Evolutionary conservation across 257 asterid genomes (phyloP), one percentile per base, ranked within the genome.

Genomic region (Fraxinus cuspidata): DNA sequence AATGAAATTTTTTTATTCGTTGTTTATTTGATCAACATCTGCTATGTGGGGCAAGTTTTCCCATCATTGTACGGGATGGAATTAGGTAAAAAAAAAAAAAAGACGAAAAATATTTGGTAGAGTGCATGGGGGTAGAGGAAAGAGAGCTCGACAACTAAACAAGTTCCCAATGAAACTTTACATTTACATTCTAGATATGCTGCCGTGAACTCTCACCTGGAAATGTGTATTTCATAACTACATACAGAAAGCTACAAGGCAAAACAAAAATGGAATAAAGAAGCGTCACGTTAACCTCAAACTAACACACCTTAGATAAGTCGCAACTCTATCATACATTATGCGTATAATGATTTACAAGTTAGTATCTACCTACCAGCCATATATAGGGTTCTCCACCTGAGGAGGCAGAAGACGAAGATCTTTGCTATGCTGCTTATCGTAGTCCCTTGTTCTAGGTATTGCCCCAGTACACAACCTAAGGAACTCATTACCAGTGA

Each of bases 331-430:
- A 84, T 68, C 18, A 40, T 74, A 84, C 80, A 72, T 32, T 15
- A 75, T 34, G 75, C 49, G 40, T 74, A 80, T 77, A 81, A 18
- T 73, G 82, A 83, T 86, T 70, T 86, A 90, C 92, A 84, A 16
- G 75, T 71, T 56, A 79, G 60, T 73, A 80, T 76, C 87, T 85
- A 83, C 60, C 86, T 92, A 96, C 99, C 97, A 96, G 13, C 97
- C 97, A 82, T 92, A 96, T n/a, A 96, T 76, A 25, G 99, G 99
- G 78, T 90, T 93, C 89, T 90, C 95, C 70, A 93, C 98, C 84
- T 86, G 91, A 4, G 98, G 93, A 47, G 97, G 99, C 83, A 86
- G 79, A 21, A 96, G 92, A 82, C 73, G 84, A 74, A 96, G 97
- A 90, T 96, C 99, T 72, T 87, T 84, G 63, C 92, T 80, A 31